Conservation (phyloP, 257 asterid species). For the Fraxinus quadrangulata region DNA sequence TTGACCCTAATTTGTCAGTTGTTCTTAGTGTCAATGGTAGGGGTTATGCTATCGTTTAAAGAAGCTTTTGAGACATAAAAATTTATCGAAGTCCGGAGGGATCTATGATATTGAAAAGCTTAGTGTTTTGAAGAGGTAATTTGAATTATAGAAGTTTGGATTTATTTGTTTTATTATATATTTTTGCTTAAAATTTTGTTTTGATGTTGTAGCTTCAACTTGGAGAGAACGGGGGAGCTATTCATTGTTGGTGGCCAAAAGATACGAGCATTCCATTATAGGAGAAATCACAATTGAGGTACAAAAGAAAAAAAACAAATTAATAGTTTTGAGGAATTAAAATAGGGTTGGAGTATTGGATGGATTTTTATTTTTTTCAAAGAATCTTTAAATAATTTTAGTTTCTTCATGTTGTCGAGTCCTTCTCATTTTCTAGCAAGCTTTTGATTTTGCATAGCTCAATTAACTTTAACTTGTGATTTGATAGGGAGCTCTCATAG, state of each 20-base stretch:
- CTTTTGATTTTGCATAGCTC: neutral
- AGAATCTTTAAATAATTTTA: neutral
- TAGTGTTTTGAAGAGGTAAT: slow-evolving; percentile 62
- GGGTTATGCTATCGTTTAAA: slow-evolving; percentile 49
- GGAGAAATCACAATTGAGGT: slow-evolving; percentile 78
- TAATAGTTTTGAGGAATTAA: neutral
- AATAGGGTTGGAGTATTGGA: neutral
- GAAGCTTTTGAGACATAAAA: slow-evolving; percentile 74
- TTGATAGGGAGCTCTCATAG: neutral
- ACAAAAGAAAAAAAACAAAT: neutral
- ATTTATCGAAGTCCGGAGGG: slow-evolving; percentile 30
- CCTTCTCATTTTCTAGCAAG: neutral
- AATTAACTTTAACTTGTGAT: neutral
- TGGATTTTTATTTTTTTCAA: neutral
- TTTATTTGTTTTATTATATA: neutral
- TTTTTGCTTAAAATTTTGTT: neutral
- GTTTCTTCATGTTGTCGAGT: neutral
- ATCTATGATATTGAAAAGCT: slow-evolving; percentile 55
- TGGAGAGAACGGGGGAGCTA: slow-evolving; percentile 83
- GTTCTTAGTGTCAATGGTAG: slow-evolving; percentile 54
- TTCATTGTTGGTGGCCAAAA: slow-evolving; percentile 60
- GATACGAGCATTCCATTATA: slow-evolving; percentile 54
- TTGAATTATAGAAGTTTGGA: neutral
- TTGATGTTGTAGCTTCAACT: slow-evolving; percentile 62
- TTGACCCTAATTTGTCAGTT: slow-evolving; percentile 68